Evolutionary conservation across 305 asterid species (phyloP).

Genomic region (Fraxinus albicans): DNA sequence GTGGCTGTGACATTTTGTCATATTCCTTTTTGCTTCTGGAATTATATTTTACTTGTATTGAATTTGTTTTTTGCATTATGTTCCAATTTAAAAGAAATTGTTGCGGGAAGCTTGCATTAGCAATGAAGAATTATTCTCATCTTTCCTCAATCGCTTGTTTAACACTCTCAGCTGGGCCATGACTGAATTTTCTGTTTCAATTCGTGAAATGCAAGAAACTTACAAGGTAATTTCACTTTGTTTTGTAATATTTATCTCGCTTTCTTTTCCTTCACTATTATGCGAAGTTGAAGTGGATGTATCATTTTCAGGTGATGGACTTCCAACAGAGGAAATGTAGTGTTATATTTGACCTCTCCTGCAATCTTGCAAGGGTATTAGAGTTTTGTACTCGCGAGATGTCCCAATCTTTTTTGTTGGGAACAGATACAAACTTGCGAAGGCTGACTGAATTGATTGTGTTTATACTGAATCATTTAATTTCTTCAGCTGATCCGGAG

Average conservation of each 20-base stretch:
- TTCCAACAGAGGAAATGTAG: slow-evolving; percentile 89
- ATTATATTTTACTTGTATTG: slow-evolving; percentile 18
- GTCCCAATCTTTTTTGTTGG: slow-evolving; percentile 81
- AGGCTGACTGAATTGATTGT: slow-evolving; percentile 82
- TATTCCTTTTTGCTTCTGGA: slow-evolving; percentile 15
- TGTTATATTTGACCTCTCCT: slow-evolving; percentile 84
- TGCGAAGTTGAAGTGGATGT: slow-evolving; percentile 17
- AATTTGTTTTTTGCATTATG: slow-evolving; percentile 1
- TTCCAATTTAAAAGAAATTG: slow-evolving; percentile 50
- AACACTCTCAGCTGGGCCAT: slow-evolving; percentile 96
- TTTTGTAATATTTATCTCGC: neutral
- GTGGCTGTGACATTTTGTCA: neutral
- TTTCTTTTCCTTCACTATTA: neutral
- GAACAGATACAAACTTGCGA: slow-evolving; percentile 71
- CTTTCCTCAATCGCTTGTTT: slow-evolving; percentile 83
- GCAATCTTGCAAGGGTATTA: slow-evolving; percentile 88
- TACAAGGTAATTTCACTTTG: slow-evolving; percentile 57
- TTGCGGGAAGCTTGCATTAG: slow-evolving; percentile 80
- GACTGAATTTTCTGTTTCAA: slow-evolving; percentile 92
- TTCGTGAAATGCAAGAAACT: slow-evolving; percentile 94
- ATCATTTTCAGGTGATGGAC: slow-evolving; percentile 65
- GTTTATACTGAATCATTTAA: slow-evolving; percentile 74
- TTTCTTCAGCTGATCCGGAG: slow-evolving; percentile 70
- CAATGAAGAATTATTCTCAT: slow-evolving; percentile 69
- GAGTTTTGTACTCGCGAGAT: slow-evolving; percentile 87